A percentile compares a stretch with the other conserved stretches of the same genome.
phyloP scores from a whole-genome alignment of 352 stramenopile genomes.

The Phytophthora boehmeriae region DNA sequence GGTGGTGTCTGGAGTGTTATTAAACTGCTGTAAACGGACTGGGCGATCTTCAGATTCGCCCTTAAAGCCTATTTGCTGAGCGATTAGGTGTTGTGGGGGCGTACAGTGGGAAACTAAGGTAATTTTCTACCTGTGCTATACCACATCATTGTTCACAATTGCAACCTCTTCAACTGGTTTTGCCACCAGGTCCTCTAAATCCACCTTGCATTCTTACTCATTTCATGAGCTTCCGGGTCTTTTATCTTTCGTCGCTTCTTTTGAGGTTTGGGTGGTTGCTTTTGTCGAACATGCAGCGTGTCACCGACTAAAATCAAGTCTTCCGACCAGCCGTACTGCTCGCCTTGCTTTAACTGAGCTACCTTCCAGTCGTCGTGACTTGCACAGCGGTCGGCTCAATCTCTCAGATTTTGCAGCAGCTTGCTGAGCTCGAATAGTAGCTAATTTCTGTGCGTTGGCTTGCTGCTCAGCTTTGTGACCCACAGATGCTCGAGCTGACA shows the following conservation, averaged over 20 bases:
- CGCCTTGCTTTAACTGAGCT: constrained; percentile 30
- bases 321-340: too few relatives aligned
- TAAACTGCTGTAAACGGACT: too few relatives aligned
- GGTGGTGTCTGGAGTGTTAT: too few relatives aligned
- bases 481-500: constrained; percentile 49
- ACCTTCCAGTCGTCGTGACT: constrained; percentile 52
- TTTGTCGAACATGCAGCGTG: not conserved
- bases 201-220: constrained; percentile 19
- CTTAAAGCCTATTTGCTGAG: too few relatives aligned
- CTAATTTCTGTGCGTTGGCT: constrained; percentile 13
- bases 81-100: too few relatives aligned
- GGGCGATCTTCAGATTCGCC: too few relatives aligned
- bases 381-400: constrained; percentile 32
- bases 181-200: constrained; percentile 30
- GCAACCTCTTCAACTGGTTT: constrained; percentile 27
- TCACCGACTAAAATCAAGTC: too few relatives aligned
- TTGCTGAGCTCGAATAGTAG: constrained; percentile 2
- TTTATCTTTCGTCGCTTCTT: not conserved
- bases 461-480: constrained; percentile 9
- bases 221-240: constrained; percentile 6
- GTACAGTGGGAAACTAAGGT: too few relatives aligned
- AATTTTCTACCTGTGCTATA: too few relatives aligned
- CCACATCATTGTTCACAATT: constrained; percentile 45
- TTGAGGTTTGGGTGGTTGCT: not conserved
- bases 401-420: too few relatives aligned